A percentile compares a stretch with the other conserved stretches of the same genome.
phyloP scores from a whole-genome alignment of 1,139 yeast species.

The Suhomyces taliae region DNA sequence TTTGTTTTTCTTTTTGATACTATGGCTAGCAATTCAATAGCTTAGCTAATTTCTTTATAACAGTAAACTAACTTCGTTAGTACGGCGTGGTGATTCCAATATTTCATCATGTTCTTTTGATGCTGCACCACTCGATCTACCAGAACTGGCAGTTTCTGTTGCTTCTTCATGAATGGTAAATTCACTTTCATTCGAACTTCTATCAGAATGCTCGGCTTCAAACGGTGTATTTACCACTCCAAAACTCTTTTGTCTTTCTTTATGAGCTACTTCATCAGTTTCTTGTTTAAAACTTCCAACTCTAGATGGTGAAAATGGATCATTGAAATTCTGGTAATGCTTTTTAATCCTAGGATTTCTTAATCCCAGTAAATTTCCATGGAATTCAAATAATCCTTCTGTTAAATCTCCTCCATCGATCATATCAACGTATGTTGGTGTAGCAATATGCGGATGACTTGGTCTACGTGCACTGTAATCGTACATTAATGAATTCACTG shows the following conservation, averaged over 20 bases:
- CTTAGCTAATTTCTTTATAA: too few relatives aligned
- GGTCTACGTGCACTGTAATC: slow-evolving; percentile 24
- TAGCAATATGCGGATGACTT: slow-evolving; percentile 16
- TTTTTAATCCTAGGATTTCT: slow-evolving; percentile 39
- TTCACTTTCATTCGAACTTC: slow-evolving; percentile 9
- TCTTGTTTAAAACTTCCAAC: too few relatives aligned
- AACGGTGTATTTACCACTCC: slow-evolving; percentile 20
- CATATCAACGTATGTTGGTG: slow-evolving; percentile 26
- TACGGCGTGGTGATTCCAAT: background rate
- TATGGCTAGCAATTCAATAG: too few relatives aligned
- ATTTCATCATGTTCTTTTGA: background rate
- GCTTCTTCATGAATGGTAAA: slow-evolving; percentile 8
- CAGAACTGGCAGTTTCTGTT: slow-evolving; percentile 1
- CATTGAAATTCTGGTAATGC: slow-evolving; percentile 28
- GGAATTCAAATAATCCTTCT: slow-evolving; percentile 22
- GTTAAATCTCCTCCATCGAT: slow-evolving; percentile 29
- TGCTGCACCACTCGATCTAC: background rate
- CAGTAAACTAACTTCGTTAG: background rate
- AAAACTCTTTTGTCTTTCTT: slow-evolving; percentile 26
- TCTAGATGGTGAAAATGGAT: slow-evolving; percentile 8
- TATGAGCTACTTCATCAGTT: slow-evolving; percentile 1
- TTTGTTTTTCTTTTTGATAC: too few relatives aligned
- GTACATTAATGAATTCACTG: slow-evolving; percentile 25
- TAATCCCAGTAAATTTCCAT: slow-evolving; percentile 27
- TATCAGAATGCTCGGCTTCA: slow-evolving; percentile 5